Conservation (phyloP, 179 eudicot species). For the Silene noctiflora region DNA sequence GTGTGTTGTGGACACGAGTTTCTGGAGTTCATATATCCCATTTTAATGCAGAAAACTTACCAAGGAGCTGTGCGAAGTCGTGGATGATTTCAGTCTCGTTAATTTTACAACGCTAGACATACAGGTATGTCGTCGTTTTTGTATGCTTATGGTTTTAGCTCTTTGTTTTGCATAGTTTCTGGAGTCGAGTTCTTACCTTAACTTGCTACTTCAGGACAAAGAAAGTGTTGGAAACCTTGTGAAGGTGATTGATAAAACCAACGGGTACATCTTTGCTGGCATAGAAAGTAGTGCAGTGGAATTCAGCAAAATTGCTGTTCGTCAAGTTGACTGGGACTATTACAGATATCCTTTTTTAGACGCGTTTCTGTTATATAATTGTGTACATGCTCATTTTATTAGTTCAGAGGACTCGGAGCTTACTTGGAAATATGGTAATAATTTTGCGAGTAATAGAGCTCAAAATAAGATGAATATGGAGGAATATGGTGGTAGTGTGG, state of each 20-base stretch:
- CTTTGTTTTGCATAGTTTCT: background rate
- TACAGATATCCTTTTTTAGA: slow-evolving; percentile 78
- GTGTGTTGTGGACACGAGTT: background rate
- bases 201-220: slow-evolving; percentile 61
- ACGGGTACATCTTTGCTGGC: slow-evolving; percentile 82
- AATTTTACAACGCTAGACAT: slow-evolving; percentile 87
- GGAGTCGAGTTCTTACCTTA: background rate
- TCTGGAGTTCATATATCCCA: background rate
- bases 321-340: slow-evolving; percentile 82
- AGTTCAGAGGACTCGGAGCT: no score
- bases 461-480: no score
- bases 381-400: background rate
- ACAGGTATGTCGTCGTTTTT: slow-evolving; percentile 50
- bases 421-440: no score
- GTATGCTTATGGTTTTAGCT: slow-evolving; percentile 4
- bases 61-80: slow-evolving; percentile 80
- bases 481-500: no score
- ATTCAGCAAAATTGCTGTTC: slow-evolving; percentile 89
- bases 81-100: slow-evolving; percentile 72
- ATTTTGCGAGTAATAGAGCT: no score
- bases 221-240: slow-evolving; percentile 93
- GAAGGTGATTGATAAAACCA: slow-evolving; percentile 84
- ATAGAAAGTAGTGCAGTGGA: slow-evolving; percentile 83
- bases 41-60: slow-evolving; percentile 68
- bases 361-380: background rate